A percentile compares a stretch with the other conserved stretches of the same genome.
Conservation (phyloP, 495 filamentous ascomycete genomes). For the Polyplosphaeria fusca region DNA sequence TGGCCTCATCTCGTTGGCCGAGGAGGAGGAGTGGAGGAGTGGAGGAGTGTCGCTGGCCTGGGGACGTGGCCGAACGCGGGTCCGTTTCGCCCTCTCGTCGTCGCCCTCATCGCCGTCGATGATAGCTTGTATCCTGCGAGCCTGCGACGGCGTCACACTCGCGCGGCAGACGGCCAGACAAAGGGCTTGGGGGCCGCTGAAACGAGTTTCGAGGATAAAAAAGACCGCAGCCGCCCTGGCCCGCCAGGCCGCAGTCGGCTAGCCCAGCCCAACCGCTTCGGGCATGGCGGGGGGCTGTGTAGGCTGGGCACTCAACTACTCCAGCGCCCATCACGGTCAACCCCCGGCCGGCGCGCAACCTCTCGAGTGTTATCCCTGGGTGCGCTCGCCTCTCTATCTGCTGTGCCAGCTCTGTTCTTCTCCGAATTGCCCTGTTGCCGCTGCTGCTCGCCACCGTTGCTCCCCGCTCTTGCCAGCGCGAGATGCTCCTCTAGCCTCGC, state of each 20-base stretch:
- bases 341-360: background rate
- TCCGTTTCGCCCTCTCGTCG: no score
- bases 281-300: background rate
- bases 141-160: no score
- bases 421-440: background rate
- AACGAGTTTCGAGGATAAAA: conserved; percentile 13
- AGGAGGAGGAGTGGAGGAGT: no score
- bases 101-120: no score
- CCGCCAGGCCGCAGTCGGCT: background rate
- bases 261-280: no score
- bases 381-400: background rate
- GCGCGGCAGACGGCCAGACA: no score
- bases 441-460: background rate
- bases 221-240: background rate
- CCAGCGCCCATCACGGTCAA: background rate
- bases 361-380: background rate
- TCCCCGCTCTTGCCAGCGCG: background rate
- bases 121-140: no score
- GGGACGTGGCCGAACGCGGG: no score
- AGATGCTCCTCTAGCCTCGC: background rate
- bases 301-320: background rate
- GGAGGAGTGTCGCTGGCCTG: no score
- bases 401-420: background rate
- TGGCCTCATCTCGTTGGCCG: background rate
- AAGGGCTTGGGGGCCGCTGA: no score